phyloP scores from a whole-genome alignment of 1,284 basidiomycete genomes.

The Pseudozyma pruni region DNA sequence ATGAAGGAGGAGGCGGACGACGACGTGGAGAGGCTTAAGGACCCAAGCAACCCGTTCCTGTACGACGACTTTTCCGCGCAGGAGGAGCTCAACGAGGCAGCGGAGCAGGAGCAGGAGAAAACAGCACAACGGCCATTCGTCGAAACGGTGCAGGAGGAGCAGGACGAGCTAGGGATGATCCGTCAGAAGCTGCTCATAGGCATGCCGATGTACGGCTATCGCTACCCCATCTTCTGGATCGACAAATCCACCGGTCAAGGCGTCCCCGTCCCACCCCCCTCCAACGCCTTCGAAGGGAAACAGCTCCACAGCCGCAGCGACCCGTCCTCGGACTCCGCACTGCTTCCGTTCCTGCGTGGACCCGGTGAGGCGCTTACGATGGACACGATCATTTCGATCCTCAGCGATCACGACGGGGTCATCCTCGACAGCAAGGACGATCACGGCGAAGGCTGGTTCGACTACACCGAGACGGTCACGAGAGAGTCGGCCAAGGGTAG shows the following conservation, averaged over 20 bases:
- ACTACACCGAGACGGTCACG: slow-evolving; percentile 30
- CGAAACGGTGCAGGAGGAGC: not conserved
- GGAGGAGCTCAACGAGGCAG: slow-evolving; percentile 19
- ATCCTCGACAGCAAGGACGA: slow-evolving; percentile 15
- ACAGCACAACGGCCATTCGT: not conserved
- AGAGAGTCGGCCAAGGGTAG: slow-evolving; percentile 1
- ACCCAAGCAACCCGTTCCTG: slow-evolving; percentile 24
- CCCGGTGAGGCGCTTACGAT: slow-evolving; percentile 33
- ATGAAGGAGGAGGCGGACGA: slow-evolving; percentile 1
- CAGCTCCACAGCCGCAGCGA: slow-evolving; percentile 8
- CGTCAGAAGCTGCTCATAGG: slow-evolving; percentile 41
- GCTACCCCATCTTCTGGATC: slow-evolving; percentile 43
- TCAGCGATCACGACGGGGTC: slow-evolving; percentile 19
- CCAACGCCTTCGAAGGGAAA: slow-evolving; percentile 5
- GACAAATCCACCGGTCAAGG: slow-evolving; percentile 29
- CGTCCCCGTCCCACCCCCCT: slow-evolving; percentile 6
- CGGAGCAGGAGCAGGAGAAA: not conserved
- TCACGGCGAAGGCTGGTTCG: slow-evolving; percentile 26
- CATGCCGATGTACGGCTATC: slow-evolving; percentile 46
- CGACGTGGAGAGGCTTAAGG: slow-evolving; percentile 14
- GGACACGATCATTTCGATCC: slow-evolving; percentile 12
- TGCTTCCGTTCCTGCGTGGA: slow-evolving; percentile 35
- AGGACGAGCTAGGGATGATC: slow-evolving; percentile 9
- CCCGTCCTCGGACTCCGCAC: not conserved
- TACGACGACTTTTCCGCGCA: slow-evolving; percentile 15